Evolutionary conservation across 2,329 filamentous ascomycete genomes (phyloP).

Genomic region (Ophiostoma populinum): DNA sequence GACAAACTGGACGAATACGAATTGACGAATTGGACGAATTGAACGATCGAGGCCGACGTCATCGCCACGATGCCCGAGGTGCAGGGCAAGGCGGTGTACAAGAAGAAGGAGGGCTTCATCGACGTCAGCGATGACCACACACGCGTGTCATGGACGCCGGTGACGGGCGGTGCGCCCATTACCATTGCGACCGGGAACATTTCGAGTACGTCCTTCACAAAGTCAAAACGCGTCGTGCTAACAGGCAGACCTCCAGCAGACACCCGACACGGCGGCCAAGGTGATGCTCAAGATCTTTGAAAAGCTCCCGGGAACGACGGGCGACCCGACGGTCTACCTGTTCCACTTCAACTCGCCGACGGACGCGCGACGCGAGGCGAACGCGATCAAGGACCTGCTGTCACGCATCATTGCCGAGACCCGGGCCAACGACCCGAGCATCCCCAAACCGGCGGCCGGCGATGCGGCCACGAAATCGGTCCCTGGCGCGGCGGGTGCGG

Average conservation of each 20-base stretch:
- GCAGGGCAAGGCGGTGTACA: slow-evolving; percentile 60
- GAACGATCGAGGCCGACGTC: too few species aligned
- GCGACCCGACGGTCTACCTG: slow-evolving; percentile 53
- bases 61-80: slow-evolving; percentile 33
- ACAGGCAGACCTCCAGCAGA: slow-evolving; percentile 71
- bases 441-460: slow-evolving; percentile 27
- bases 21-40: too few species aligned
- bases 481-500: slow-evolving; percentile 19
- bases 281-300: slow-evolving; percentile 89
- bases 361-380: slow-evolving; percentile 67
- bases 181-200: slow-evolving; percentile 59
- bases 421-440: slow-evolving; percentile 37
- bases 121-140: slow-evolving; percentile 56
- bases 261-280: slow-evolving; percentile 70
- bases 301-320: slow-evolving; percentile 36
- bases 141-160: slow-evolving; percentile 62
- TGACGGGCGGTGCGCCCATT: slow-evolving; percentile 45
- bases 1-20: too few species aligned
- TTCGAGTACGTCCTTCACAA: slow-evolving; percentile 45
- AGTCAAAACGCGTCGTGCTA: background rate
- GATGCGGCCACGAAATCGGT: slow-evolving; percentile 13
- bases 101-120: slow-evolving; percentile 87
- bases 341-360: slow-evolving; percentile 74
- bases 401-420: slow-evolving; percentile 57
- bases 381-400: slow-evolving; percentile 66